Conservation (phyloP, 2,329 filamentous ascomycete species). For the Ceratocystis cacaofunesta region DNA sequence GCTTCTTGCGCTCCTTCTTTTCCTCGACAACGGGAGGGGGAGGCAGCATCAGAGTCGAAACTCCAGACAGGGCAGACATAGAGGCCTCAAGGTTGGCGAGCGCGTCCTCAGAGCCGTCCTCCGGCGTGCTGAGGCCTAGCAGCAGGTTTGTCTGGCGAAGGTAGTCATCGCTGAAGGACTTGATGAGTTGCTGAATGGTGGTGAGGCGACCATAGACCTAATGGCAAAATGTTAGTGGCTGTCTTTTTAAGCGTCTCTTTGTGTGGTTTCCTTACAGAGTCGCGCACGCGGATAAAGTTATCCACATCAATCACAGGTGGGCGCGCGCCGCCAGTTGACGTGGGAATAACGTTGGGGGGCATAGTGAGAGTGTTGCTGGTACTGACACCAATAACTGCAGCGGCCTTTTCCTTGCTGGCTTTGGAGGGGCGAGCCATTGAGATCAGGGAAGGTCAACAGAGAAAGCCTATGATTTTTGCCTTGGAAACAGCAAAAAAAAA, state of each 20-base stretch:
- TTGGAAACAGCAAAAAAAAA: not conserved
- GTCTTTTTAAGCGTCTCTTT: not conserved
- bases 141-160: slow-evolving; percentile 78
- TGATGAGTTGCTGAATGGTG: slow-evolving; percentile 64
- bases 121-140: slow-evolving; percentile 46
- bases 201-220: slow-evolving; percentile 48
- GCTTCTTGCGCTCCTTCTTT: slow-evolving; percentile 84
- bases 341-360: slow-evolving; percentile 28
- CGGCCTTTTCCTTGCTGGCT: slow-evolving; percentile 26
- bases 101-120: slow-evolving; percentile 29
- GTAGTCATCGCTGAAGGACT: slow-evolving; percentile 68
- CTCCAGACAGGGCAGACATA: slow-evolving; percentile 33
- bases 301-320: slow-evolving; percentile 45
- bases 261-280: slow-evolving; percentile 52
- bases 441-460: slow-evolving; percentile 7
- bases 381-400: slow-evolving; percentile 20
- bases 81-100: slow-evolving; percentile 38
- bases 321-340: slow-evolving; percentile 17
- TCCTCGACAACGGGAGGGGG: slow-evolving; percentile 39
- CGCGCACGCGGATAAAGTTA: slow-evolving; percentile 65
- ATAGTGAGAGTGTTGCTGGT: not conserved
- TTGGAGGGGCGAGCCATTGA: slow-evolving; percentile 34
- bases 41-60: slow-evolving; percentile 27
- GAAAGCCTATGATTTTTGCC: not conserved
- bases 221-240: not conserved